phyloP scores from a whole-genome alignment of 2,329 filamentous ascomycete species.

The Aspergillus luchuensis region DNA sequence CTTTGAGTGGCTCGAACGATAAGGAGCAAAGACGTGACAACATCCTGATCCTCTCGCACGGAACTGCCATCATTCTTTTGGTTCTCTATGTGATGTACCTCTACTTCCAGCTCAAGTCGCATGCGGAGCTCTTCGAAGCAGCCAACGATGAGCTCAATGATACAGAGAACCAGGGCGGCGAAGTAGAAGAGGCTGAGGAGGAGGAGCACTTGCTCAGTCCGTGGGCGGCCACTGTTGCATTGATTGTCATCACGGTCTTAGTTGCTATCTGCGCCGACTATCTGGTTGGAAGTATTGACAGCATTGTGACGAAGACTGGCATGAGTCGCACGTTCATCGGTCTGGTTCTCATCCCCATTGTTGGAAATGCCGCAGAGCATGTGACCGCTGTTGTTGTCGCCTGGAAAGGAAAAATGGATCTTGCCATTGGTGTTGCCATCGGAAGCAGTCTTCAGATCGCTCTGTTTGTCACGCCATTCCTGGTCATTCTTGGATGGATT shows the following conservation, averaged over 20 bases:
- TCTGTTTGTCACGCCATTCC: conserved; percentile 75
- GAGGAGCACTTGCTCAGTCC: conserved; percentile 61
- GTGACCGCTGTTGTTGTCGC: conserved; percentile 80
- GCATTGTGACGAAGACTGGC: conserved; percentile 66
- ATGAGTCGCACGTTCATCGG: conserved; percentile 82
- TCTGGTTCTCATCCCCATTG: conserved; percentile 77
- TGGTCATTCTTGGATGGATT: conserved; percentile 80
- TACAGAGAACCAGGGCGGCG: conserved; percentile 30
- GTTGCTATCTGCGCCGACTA: conserved; percentile 77
- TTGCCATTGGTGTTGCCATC: conserved; percentile 76
- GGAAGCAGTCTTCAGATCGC: conserved; percentile 83
- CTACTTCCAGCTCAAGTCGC: conserved; percentile 74
- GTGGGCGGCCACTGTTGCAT: conserved; percentile 64
- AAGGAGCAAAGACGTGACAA: conserved; percentile 48
- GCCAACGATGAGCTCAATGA: conserved; percentile 42
- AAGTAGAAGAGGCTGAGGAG: conserved; percentile 45
- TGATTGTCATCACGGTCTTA: conserved; percentile 69
- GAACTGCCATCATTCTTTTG: conserved; percentile 74
- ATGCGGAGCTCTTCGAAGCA: conserved; percentile 70
- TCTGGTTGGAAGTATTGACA: conserved; percentile 74
- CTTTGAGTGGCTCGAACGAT: conserved; percentile 52
- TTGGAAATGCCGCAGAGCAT: conserved; percentile 82
- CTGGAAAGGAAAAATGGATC: conserved; percentile 68
- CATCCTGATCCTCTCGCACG: conserved; percentile 72
- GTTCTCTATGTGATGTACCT: conserved; percentile 76